Evolutionary conservation across 805 yeast species (phyloP), one percentile per base, ranked within the genome.

Genomic region (Metschnikowia baotianmanensis): DNA sequence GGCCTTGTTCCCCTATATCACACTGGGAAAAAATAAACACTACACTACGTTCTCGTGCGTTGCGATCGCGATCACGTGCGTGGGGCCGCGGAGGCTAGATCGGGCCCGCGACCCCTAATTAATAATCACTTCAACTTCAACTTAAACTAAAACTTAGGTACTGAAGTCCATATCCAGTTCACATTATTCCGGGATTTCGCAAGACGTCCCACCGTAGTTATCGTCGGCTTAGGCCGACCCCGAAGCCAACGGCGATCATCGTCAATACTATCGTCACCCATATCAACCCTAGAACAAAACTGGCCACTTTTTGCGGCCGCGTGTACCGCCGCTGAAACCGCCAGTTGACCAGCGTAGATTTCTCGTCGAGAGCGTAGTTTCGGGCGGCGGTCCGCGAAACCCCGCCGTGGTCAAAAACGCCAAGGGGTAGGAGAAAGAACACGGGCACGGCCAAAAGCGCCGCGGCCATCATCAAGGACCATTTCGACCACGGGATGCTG

Each of bases 161-260:
- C n/a, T n/a, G n/a, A n/a, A n/a, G n/a, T n/a, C n/a, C n/a, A n/a
- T n/a, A n/a, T n/a, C n/a, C n/a, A n/a, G n/a, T n/a, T n/a, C n/a
- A n/a, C n/a, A n/a, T n/a, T n/a, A n/a, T n/a, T n/a, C n/a, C n/a
- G n/a, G n/a, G n/a, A n/a, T n/a, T n/a, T n/a, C n/a, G n/a, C n/a
- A n/a, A n/a, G n/a, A n/a, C n/a, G n/a, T n/a, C n/a, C n/a, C n/a
- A n/a, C n/a, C n/a, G n/a, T n/a, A n/a, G n/a, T n/a, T 12, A 6
- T 23, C 20, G 13, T 21, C 38, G 33, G 15, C 11, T 35, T 26
- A 48, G 34, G 1, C 66, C 66, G 1, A 64, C 40, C 5, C 68
- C 70, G 18, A 68, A 47, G 3, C 71, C 72, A 5, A 67, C 64
- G 0, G 64, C 71, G 3, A 68, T 61, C 72, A 67, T 65, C 16